phyloP scores from a whole-genome alignment of 805 yeast genomes.

The Suhomyces emberorum region DNA sequence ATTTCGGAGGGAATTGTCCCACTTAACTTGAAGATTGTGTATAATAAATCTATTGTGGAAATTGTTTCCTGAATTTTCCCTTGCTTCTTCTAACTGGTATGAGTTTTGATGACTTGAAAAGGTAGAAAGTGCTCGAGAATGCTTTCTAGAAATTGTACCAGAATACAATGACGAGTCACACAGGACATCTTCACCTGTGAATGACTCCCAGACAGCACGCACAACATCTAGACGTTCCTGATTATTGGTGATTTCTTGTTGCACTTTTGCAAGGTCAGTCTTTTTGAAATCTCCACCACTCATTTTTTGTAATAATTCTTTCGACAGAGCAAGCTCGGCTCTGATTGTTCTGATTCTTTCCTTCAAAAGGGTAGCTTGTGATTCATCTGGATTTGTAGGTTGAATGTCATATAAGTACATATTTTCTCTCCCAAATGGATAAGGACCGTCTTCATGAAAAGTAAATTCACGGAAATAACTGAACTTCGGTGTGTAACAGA shows the following conservation, averaged over 20 bases:
- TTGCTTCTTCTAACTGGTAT: conserved; percentile 23
- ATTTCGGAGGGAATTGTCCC: conserved; percentile 73
- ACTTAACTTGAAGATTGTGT: conserved; percentile 69
- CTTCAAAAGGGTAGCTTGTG: conserved; percentile 46
- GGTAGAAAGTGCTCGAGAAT: conserved; percentile 14
- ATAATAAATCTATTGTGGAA: conserved; percentile 70
- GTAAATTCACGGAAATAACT: conserved; percentile 56
- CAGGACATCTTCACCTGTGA: conserved; percentile 5
- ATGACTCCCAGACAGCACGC: conserved; percentile 20
- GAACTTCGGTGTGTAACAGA: conserved; percentile 54
- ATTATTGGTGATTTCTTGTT: conserved; percentile 23
- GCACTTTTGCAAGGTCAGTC: conserved; percentile 11
- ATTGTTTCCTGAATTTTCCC: conserved; percentile 23
- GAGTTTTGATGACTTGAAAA: conserved; percentile 29
- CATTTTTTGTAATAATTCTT: background rate
- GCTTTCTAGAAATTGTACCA: background rate
- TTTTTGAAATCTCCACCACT: background rate
- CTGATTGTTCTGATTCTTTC: conserved; percentile 14
- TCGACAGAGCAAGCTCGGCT: conserved; percentile 12
- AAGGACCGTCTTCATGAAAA: conserved; percentile 41
- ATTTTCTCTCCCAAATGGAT: conserved; percentile 58
- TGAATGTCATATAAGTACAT: conserved; percentile 69
- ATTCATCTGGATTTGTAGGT: conserved; percentile 49
- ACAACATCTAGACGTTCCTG: conserved; percentile 23
- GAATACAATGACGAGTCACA: conserved; percentile 4